These are phyloP conservation scores for Xylaria sp. DNA, from an alignment of 2,329 filamentous ascomycete genomes.

Conservation along the genomic window DNA sequence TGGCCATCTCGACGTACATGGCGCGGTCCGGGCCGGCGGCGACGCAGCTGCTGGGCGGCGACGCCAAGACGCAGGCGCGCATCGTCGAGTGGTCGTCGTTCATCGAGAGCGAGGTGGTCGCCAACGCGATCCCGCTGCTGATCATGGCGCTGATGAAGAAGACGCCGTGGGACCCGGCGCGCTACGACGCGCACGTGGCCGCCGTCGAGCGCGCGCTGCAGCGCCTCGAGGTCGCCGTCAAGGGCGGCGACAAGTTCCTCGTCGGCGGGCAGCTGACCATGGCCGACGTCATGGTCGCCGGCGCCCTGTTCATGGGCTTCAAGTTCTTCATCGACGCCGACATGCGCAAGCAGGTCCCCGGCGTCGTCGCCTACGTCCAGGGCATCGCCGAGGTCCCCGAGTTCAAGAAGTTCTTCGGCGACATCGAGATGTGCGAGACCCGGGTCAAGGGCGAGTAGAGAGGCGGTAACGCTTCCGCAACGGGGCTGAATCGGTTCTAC, in stretches of 20 bases:
- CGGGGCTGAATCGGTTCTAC: not conserved
- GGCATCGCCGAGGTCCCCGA: conserved; percentile 36
- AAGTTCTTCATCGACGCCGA: conserved; percentile 39
- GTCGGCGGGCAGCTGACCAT: conserved; percentile 43
- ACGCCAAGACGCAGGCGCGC: conserved; percentile 43
- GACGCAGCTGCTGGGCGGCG: conserved; percentile 48
- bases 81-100: conserved; percentile 52
- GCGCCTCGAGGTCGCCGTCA: conserved; percentile 36
- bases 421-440: conserved; percentile 37
- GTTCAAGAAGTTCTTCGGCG: conserved; percentile 39
- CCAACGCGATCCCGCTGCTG: conserved; percentile 25
- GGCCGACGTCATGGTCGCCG: conserved; percentile 42
- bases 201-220: conserved; percentile 35
- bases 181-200: conserved; percentile 23
- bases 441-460: conserved; percentile 15
- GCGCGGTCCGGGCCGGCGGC: conserved; percentile 48
- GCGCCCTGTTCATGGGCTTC: conserved; percentile 28
- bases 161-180: conserved; percentile 30
- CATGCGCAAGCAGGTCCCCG: conserved; percentile 40
- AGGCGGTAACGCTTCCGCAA: not conserved
- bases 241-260: conserved; percentile 41
- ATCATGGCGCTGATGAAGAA: conserved; percentile 37
- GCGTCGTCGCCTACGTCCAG: conserved; percentile 37
- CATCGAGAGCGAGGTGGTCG: conserved; percentile 41
- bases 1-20: conserved; percentile 51